A percentile compares a stretch with the other conserved stretches of the same genome.
phyloP scores from a whole-genome alignment of 73 alveolate species.

The Paramecium sexaurelia region DNA sequence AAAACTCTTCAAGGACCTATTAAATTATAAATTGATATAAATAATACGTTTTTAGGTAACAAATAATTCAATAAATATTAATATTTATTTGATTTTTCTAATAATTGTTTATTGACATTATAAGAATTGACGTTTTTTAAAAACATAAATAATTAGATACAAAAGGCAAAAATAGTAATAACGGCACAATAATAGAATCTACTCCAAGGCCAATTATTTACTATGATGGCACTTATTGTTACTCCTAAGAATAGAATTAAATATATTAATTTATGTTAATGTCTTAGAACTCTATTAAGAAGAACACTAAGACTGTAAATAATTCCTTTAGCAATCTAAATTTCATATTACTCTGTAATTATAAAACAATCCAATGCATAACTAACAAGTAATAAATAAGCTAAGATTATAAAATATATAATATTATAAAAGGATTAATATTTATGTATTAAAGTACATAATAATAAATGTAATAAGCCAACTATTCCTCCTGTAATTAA shows the following conservation, averaged over 20 bases:
- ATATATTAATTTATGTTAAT: background rate
- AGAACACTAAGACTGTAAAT: background rate
- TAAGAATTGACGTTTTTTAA: slow-evolving; percentile 20
- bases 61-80: background rate
- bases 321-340: slow-evolving; percentile 15
- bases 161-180: background rate
- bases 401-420: background rate
- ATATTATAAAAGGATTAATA: background rate
- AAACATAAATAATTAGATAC: slow-evolving; percentile 22
- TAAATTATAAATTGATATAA: no score
- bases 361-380: slow-evolving; percentile 27
- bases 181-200: background rate
- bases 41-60: slow-evolving; percentile 23
- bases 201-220: background rate
- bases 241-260: background rate
- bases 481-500: background rate
- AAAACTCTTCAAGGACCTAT: slow-evolving; percentile 40
- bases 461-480: background rate
- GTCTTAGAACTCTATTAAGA: slow-evolving; percentile 9
- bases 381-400: background rate
- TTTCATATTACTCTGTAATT: background rate
- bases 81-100: background rate
- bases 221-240: background rate
- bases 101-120: slow-evolving; percentile 6
- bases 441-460: background rate